Conservation (phyloP, 768 basidiomycete species). For the Coprinopsis sp. region DNA sequence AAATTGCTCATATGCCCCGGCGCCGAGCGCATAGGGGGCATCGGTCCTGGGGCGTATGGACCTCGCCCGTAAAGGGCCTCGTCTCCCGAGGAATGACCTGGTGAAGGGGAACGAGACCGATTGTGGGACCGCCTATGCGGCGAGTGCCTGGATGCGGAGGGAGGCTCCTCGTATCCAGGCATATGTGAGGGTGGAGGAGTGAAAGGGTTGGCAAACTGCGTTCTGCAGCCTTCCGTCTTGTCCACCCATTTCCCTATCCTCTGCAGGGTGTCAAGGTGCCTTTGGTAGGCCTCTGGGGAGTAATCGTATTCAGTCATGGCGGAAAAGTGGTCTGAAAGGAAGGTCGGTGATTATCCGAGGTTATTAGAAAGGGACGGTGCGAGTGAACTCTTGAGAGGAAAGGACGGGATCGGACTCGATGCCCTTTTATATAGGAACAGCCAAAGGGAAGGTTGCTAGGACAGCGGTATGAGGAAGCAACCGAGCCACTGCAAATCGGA, state of each 20-base stretch:
- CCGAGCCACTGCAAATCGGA: not conserved
- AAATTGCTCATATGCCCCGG: slow-evolving; percentile 17
- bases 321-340: not conserved
- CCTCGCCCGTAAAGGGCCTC: slow-evolving; percentile 17
- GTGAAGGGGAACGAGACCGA: slow-evolving; percentile 13
- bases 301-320: slow-evolving; percentile 61
- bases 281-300: slow-evolving; percentile 50
- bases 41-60: slow-evolving; percentile 18
- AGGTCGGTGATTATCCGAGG: not conserved
- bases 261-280: slow-evolving; percentile 40
- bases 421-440: slow-evolving; percentile 5
- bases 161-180: slow-evolving; percentile 7
- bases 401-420: no score
- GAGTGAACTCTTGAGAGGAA: no score
- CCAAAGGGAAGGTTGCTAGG: slow-evolving; percentile 7
- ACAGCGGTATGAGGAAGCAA: slow-evolving; percentile 5
- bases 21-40: slow-evolving; percentile 19
- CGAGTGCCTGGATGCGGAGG: slow-evolving; percentile 10
- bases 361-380: no score
- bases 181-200: slow-evolving; percentile 4
- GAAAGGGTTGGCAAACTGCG: slow-evolving; percentile 10
- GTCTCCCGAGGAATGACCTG: slow-evolving; percentile 19
- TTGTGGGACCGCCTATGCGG: slow-evolving; percentile 7
- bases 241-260: slow-evolving; percentile 49
- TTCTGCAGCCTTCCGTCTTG: slow-evolving; percentile 37